Percentiles rank a stretch among this genome's conserved stretches.
Conservation (phyloP, 176 grass and related monocot species). For the Pharus latifolius region DNA sequence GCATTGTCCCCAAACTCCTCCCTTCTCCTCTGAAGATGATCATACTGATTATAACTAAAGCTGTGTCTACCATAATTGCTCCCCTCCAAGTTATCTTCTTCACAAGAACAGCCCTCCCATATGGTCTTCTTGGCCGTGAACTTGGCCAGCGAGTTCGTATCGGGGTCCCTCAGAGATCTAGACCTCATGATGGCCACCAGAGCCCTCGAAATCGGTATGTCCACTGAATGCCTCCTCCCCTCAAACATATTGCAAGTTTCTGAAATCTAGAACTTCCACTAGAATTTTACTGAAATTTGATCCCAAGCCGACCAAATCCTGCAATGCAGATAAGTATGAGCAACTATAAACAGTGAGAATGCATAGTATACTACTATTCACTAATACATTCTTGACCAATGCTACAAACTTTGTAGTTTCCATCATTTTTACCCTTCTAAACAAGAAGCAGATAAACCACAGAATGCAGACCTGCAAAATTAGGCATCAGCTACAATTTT, state of each 20-base stretch:
- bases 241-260: conserved; percentile 46
- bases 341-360: too few relatives aligned
- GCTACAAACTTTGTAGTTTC: not conserved
- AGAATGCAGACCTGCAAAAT: not conserved
- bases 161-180: conserved; percentile 89
- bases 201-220: conserved; percentile 80
- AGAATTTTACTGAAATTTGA: not conserved
- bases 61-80: conserved; percentile 46
- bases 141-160: conserved; percentile 86
- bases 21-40: conserved; percentile 47
- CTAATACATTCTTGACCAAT: not conserved
- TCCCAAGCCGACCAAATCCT: not conserved
- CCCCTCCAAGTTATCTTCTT: conserved; percentile 25
- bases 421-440: not conserved
- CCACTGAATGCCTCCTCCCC: conserved; percentile 72
- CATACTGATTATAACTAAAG: conserved; percentile 45
- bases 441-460: not conserved
- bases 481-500: not conserved
- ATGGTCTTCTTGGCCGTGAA: conserved; percentile 65
- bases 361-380: too few relatives aligned
- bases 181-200: conserved; percentile 75
- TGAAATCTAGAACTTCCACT: not conserved
- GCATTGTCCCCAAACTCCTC: conserved; percentile 31
- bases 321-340: conserved; percentile 6
- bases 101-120: conserved; percentile 42